Percentiles rank a stretch among this genome's conserved stretches.
Conservation (phyloP, 2,329 filamentous ascomycete species). For the Tympanopsis confertula region DNA sequence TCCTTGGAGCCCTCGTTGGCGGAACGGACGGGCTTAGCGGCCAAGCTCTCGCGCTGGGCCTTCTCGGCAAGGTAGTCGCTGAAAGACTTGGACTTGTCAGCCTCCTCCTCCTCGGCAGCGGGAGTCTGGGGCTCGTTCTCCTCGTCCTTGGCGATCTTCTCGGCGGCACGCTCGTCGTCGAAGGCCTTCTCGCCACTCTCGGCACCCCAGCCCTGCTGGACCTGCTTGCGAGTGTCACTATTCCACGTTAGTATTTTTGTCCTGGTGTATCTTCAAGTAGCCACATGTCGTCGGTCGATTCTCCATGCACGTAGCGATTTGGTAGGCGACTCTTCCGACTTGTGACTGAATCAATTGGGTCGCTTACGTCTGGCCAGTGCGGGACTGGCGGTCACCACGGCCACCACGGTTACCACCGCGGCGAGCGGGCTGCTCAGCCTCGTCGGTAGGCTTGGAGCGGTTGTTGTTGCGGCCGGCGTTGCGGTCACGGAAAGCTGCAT, state of each 20-base stretch:
- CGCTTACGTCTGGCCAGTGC: constrained; percentile 45
- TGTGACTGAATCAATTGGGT: no score
- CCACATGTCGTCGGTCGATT: constrained; percentile 1
- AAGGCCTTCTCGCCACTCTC: constrained; percentile 43
- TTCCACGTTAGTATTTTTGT: constrained; percentile 15
- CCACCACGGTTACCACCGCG: constrained; percentile 30
- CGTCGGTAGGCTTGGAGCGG: constrained; percentile 47
- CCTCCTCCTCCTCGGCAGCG: constrained; percentile 33
- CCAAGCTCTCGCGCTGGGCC: constrained; percentile 38
- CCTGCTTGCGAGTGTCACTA: constrained; percentile 52
- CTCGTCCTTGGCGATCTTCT: constrained; percentile 55
- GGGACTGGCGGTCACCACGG: constrained; percentile 49
- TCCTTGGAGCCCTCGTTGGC: constrained; percentile 56
- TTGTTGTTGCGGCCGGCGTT: constrained; percentile 53
- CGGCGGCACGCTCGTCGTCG: constrained; percentile 58
- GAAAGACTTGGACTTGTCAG: constrained; percentile 63
- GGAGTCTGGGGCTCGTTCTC: constrained; percentile 35
- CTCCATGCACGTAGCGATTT: constrained; percentile 13
- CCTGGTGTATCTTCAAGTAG: constrained; percentile 9
- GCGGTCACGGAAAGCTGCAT: constrained; percentile 56
- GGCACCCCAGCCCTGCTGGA: constrained; percentile 60
- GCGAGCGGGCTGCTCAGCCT: constrained; percentile 29
- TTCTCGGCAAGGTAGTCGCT: constrained; percentile 59
- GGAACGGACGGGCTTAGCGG: constrained; percentile 46
- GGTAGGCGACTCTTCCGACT: no score